Evolutionary conservation across 352 stramenopile genomes (phyloP).

Genomic region (Phytophthora pini): DNA sequence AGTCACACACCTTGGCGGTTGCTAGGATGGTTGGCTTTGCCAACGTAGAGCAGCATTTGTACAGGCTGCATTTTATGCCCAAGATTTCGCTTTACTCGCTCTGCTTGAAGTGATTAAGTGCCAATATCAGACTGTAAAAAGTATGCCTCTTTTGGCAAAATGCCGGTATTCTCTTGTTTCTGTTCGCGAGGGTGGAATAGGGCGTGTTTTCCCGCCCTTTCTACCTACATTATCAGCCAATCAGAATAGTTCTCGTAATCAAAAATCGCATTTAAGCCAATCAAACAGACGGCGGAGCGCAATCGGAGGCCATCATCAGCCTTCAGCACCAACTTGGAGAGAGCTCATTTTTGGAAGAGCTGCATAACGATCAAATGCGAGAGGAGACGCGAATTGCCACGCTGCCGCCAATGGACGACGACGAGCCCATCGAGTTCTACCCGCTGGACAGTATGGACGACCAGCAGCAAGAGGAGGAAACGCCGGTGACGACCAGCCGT

Average conservation of each 20-base stretch:
- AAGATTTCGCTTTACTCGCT: too few relatives aligned
- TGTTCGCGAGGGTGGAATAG: slow-evolving; percentile 25
- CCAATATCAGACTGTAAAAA: too few relatives aligned
- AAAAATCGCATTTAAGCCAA: slow-evolving; percentile 11
- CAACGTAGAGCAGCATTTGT: too few relatives aligned
- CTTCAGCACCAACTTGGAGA: not conserved
- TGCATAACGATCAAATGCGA: slow-evolving; percentile 5
- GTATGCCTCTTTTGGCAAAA: not conserved
- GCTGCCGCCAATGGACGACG: slow-evolving; percentile 8
- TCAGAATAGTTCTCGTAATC: slow-evolving; percentile 7
- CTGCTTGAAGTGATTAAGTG: not conserved
- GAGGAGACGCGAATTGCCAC: slow-evolving; percentile 1
- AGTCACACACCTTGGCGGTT: too few relatives aligned
- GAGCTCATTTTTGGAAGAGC: slow-evolving; percentile 28
- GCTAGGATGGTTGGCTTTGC: too few relatives aligned
- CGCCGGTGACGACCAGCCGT: not conserved
- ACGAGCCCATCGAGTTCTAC: slow-evolving; percentile 40
- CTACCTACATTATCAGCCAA: slow-evolving; percentile 14
- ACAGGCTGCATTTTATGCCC: too few relatives aligned
- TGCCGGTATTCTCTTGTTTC: not conserved
- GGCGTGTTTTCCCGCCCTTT: slow-evolving; percentile 7
- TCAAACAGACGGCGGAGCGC: not conserved
- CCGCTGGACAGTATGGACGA: slow-evolving; percentile 25
- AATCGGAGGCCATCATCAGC: slow-evolving; percentile 16
- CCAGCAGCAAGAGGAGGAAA: slow-evolving; percentile 4